Conservation (phyloP, 2,329 filamentous ascomycete species). For the Eutypella sp. region DNA sequence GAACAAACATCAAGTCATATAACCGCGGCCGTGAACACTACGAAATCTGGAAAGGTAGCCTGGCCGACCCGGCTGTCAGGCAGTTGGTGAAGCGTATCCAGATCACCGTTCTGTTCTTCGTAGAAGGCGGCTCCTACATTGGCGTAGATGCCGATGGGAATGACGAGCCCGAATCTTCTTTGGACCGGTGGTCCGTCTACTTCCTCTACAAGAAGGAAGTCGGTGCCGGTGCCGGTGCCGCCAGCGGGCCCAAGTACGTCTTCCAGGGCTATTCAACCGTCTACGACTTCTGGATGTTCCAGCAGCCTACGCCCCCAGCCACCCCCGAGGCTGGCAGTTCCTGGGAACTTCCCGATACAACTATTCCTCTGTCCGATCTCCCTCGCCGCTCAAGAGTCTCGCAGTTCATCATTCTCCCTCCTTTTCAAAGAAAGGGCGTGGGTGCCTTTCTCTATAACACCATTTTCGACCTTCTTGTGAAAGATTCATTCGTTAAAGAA, state of each 20-base stretch:
- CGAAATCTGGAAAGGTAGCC: constrained; percentile 77
- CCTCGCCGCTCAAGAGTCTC: constrained; percentile 81
- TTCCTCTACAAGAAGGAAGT: constrained; percentile 69
- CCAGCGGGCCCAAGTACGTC: constrained; percentile 58
- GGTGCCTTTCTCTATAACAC: constrained; percentile 76
- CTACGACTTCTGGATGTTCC: constrained; percentile 75
- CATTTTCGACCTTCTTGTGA: constrained; percentile 67
- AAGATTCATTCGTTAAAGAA: constrained; percentile 66
- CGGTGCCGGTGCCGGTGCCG: constrained; percentile 26
- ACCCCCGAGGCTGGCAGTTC: constrained; percentile 29
- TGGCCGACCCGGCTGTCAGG: constrained; percentile 65
- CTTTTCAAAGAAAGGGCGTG: constrained; percentile 76
- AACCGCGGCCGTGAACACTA: constrained; percentile 57
- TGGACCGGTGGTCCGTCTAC: constrained; percentile 87
- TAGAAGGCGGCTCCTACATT: constrained; percentile 84
- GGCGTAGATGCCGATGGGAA: constrained; percentile 39
- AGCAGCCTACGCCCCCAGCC: constrained; percentile 39
- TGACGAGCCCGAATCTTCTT: constrained; percentile 66
- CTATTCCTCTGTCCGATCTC: constrained; percentile 51
- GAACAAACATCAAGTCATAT: constrained; percentile 63
- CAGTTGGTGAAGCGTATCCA: constrained; percentile 76
- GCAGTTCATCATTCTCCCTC: constrained; percentile 86
- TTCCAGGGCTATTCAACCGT: constrained; percentile 88
- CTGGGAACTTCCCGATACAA: constrained; percentile 40
- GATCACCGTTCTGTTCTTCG: constrained; percentile 78